Evolutionary conservation across 1,284 basidiomycete genomes (phyloP).

Genomic region (Austroboletus rostrupii): DNA sequence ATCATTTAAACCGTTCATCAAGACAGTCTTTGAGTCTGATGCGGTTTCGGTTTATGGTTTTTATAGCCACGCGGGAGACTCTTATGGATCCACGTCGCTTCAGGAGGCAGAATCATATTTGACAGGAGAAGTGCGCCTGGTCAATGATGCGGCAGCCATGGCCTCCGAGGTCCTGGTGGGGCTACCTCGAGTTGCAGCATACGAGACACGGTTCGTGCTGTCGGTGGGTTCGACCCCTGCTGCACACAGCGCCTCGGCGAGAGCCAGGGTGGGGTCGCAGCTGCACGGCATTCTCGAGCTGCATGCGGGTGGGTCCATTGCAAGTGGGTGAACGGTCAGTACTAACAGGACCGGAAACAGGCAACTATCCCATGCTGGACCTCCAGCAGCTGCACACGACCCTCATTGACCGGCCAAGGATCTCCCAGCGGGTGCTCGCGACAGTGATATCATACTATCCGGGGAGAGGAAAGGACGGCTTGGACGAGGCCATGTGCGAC

Average conservation of each 20-base stretch:
- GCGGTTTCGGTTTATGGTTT: conserved; percentile 73
- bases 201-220: conserved; percentile 56
- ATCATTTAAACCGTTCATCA: conserved; percentile 57
- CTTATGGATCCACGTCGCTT: conserved; percentile 68
- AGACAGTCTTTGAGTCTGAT: conserved; percentile 47
- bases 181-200: conserved; percentile 28
- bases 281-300: conserved; percentile 64
- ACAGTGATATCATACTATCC: conserved; percentile 79
- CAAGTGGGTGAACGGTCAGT: neutral
- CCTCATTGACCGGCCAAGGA: conserved; percentile 51
- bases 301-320: conserved; percentile 57
- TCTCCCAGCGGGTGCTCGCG: conserved; percentile 68
- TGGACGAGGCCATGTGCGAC: conserved; percentile 77
- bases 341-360: conserved; percentile 33
- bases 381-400: conserved; percentile 79
- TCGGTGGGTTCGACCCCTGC: conserved; percentile 87
- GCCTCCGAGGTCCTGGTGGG: conserved; percentile 48
- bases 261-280: conserved; percentile 44
- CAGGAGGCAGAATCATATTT: conserved; percentile 63
- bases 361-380: conserved; percentile 83
- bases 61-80: conserved; percentile 77
- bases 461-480: conserved; percentile 53
- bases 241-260: conserved; percentile 68
- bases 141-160: conserved; percentile 61
- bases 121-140: conserved; percentile 68